Evolutionary conservation across 352 stramenopile genomes (phyloP), one percentile per base, ranked within the genome.

Genomic region (Aphanomyces euteiches): DNA sequence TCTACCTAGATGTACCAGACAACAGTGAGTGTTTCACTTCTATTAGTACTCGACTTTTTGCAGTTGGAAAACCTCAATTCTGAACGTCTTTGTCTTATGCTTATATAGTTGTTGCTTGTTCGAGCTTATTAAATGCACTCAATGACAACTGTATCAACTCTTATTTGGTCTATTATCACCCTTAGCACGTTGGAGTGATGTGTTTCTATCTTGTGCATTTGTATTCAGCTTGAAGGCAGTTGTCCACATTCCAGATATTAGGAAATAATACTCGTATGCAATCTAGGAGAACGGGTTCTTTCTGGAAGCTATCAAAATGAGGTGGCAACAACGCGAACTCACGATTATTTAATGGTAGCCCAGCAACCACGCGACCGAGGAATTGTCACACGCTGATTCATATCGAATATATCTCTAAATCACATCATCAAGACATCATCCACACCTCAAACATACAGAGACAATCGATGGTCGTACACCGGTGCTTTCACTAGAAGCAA

Each of bases 271-370:
- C 17, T 66, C 53, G 7, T 34, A 45, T 56, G 28, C 12, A 34
- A 12, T 7, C n/a, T n/a, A n/a, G n/a, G n/a, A n/a, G n/a, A n/a
- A n/a, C n/a, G n/a, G n/a, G n/a, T n/a, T n/a, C n/a, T n/a, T n/a
- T n/a, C n/a, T n/a, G 5, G 17, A n/a, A n/a, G n/a, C 36, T 57
- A 7, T 15, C 12, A 4, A 72, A 72, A n/a, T 72, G 66, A 2
- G 66, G 66, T 56, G 66, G n/a, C n/a, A 50, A 7, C 66, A 48
- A n/a, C 4, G 56, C 50, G 56, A 72, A 72, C 7, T 54, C 41
- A 45, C 3, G 4, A 5, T n/a, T 66, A 21, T 75, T 69, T 2
- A 69, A 12, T 10, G 45, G 71, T n/a, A 75, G 8, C 0, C 66
- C 37, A 0, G 48, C 56, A 10, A 75, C 63, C 4, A 73, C 36